Conservation (phyloP, 257 asterid species). For the Orobanche coerulescens region DNA sequence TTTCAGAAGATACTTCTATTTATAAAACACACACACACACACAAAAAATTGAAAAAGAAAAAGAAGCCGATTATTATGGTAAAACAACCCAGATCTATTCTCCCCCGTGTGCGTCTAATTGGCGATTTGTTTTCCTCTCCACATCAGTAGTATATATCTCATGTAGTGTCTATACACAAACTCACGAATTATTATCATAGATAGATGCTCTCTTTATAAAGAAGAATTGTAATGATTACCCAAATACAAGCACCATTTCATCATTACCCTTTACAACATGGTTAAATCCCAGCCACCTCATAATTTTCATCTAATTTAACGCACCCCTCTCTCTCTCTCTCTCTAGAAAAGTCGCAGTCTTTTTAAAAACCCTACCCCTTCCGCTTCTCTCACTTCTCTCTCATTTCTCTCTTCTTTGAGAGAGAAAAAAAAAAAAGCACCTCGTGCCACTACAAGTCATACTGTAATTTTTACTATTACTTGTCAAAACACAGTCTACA, state of each 20-base stretch:
- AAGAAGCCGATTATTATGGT: not conserved
- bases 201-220: not conserved
- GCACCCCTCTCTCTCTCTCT: constrained; percentile 6
- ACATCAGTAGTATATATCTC: too few species aligned
- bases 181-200: not conserved
- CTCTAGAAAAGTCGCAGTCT: constrained; percentile 19
- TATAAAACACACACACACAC: too few species aligned
- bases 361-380: constrained; percentile 24
- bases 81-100: not conserved
- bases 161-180: not conserved
- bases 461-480: constrained; percentile 18
- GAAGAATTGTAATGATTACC: constrained; percentile 35
- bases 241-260: constrained; percentile 49
- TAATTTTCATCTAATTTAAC: constrained; percentile 33
- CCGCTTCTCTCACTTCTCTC: not conserved
- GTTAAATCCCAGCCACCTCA: constrained; percentile 33
- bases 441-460: constrained; percentile 12
- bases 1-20: too few species aligned
- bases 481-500: too few species aligned
- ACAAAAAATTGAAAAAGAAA: too few species aligned
- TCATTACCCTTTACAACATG: constrained; percentile 46
- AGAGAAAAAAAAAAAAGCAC: constrained; percentile 16
- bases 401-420: constrained; percentile 15
- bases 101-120: not conserved
- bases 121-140: not conserved